Evolutionary conservation across 805 yeast genomes (phyloP).

Genomic region (Metschnikowia picachoensis): DNA sequence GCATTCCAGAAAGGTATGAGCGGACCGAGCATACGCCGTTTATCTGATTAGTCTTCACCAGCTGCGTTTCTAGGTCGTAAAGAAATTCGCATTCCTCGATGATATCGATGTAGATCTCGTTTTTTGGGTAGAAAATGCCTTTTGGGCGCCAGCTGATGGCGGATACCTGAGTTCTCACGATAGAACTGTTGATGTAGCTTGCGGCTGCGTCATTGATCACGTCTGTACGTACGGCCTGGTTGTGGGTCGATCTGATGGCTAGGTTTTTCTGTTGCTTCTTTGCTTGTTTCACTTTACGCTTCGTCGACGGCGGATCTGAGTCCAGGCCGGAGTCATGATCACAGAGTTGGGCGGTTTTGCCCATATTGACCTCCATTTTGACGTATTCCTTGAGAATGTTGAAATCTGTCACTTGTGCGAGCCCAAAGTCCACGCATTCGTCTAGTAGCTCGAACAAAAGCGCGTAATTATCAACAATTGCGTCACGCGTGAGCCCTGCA

Average conservation of each 20-base stretch:
- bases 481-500: constrained; percentile 30
- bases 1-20: constrained; percentile 44
- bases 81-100: constrained; percentile 37
- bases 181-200: constrained; percentile 54
- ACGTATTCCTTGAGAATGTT: constrained; percentile 76
- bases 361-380: constrained; percentile 44
- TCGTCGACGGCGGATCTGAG: constrained; percentile 4
- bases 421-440: constrained; percentile 85
- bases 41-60: constrained; percentile 31
- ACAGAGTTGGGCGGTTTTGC: constrained; percentile 3
- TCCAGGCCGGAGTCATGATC: constrained; percentile 11
- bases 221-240: constrained; percentile 35
- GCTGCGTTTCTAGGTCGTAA: constrained; percentile 29
- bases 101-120: constrained; percentile 41
- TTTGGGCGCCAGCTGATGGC: constrained; percentile 44
- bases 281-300: constrained; percentile 5
- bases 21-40: constrained; percentile 33
- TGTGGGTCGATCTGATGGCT: constrained; percentile 34
- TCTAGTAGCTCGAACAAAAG: constrained; percentile 79
- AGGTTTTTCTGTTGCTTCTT: background rate
- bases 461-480: constrained; percentile 67
- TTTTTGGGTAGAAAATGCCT: constrained; percentile 41
- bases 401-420: constrained; percentile 80
- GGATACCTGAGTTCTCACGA: constrained; percentile 73
- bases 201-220: constrained; percentile 22